Evolutionary conservation across 495 filamentous ascomycete genomes (phyloP), one percentile per base, ranked within the genome.

Genomic region (Stereocaulon alpinum): DNA sequence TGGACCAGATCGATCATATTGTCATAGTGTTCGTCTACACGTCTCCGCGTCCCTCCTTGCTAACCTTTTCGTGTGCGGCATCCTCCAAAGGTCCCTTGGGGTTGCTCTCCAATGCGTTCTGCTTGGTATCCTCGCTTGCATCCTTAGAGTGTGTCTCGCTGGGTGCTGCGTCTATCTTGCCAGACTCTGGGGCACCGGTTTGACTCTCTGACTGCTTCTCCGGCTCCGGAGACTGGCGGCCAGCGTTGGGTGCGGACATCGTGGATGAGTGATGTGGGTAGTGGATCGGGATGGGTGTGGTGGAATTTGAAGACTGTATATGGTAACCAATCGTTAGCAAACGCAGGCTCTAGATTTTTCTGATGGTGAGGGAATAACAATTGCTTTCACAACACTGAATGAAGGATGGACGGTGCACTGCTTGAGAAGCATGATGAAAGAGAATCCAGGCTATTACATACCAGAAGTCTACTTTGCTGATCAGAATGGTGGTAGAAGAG

Each of bases 141-240:
- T 75, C 64, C 50, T 77, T 69, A 7, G 77, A 68, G 47, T 71
- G 64, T 3, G 71, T 67, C 34, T 66, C 70, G 42, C 52, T 63
- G 0, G 69, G 66, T 1, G 64, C 65, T 4, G 69, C 67, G 58
- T 76, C 67, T 42, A 65, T 66, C 63, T 85, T 77, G 62, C 88
- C 84, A 45, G 74, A 72, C 40, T 72, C 80, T 3, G 76, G 64
- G 6, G 80, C 82, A 41, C 75, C 68, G 49, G 81, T 73, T 71
- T 96, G 91, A 34, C 73, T 69, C 55, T 78, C 81, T n/a, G 77
- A 68, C 68, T 87, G 86, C 52, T 65, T 52, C 74, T 90, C 85
- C 10, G 88, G 89, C 18, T 82, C 73, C 15, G 92, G 92, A 11
- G 92, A 97, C 69, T 96, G 83, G 64, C 84, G 86, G 70, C 89